Evolutionary conservation across 164 flowering plant genomes (phyloP), one percentile per base, ranked within the genome.

Genomic region (Vitis riparia): DNA sequence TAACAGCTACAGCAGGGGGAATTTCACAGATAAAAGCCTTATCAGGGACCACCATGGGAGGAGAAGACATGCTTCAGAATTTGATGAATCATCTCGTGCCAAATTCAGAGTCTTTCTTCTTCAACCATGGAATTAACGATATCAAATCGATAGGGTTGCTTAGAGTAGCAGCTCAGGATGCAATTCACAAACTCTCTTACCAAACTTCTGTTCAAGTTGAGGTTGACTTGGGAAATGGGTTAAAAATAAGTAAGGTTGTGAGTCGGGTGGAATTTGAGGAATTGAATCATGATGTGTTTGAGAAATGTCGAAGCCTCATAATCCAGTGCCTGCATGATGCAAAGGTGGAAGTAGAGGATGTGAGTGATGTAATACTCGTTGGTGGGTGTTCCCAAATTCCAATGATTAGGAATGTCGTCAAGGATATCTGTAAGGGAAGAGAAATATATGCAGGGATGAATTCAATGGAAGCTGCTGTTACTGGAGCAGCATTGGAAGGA

Each of bases 321-420:
- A 60, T 12, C 14, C 90, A 76, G 70, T 94, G 97, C 71, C 60
- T 94, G 69, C 75, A 72, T 55, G 97, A 87, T 68, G 93, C 99
- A 2, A 92, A 84, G 72, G 78, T 91, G 5, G 84, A 75, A 2
- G 78, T 66, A 14, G 89, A 76, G 15, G 87, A 88, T 71, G 55
- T 94, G 55, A 75, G 55, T 59, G 99, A 94, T 79, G 91, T 91
- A 7, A 89, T 94, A 69, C 86, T 88, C 51, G 94, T 94, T 17
- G 99, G 99, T 3, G 99, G 97, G 1, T 94, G 97, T 70, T 89
- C 97, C 2, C 58, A 73, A n/a, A 92, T 94, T 59, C 99, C 99
- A 13, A 89, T 76, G 71, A 51, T 94, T 60, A 80, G 76, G 63
- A 76, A 78, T 44, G 70, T 91, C 16, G 82, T 91, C n/a, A 71